Conservation (phyloP, 1,139 yeast species). For the Nakaseomyces bracarensis region DNA sequence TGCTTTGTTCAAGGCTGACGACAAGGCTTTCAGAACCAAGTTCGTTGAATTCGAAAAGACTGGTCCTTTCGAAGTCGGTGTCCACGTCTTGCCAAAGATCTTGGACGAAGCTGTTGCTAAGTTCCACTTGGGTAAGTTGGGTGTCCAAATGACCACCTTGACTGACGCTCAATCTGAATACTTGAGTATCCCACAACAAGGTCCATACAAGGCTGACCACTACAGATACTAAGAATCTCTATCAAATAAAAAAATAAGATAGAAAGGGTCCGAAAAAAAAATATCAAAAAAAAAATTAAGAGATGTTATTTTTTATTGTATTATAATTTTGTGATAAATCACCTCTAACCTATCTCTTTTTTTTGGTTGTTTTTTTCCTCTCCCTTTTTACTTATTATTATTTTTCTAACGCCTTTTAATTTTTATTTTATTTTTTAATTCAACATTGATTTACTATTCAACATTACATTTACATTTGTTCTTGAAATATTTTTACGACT, state of each 20-base stretch:
- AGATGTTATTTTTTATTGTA: no score
- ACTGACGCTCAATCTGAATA: slow-evolving; percentile 83
- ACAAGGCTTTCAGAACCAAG: slow-evolving; percentile 68
- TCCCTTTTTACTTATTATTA: not conserved
- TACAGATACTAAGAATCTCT: slow-evolving; percentile 76
- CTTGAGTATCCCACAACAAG: slow-evolving; percentile 86
- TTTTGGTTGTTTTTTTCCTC: not conserved
- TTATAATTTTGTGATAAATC: not conserved
- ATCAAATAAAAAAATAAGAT: no score
- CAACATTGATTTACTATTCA: not conserved
- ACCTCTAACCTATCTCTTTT: not conserved
- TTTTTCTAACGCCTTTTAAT: not conserved
- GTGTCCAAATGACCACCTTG: slow-evolving; percentile 79
- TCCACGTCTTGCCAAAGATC: slow-evolving; percentile 95
- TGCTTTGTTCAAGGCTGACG: slow-evolving; percentile 89
- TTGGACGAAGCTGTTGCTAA: slow-evolving; percentile 99
- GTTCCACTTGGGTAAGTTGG: slow-evolving; percentile 92
- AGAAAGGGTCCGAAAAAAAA: no score
- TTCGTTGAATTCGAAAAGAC: slow-evolving; percentile 89
- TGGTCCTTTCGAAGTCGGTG: slow-evolving; percentile 87
- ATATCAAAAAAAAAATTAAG: not conserved
- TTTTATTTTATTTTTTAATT: not conserved
- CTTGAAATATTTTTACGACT: not conserved
- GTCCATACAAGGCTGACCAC: slow-evolving; percentile 98
- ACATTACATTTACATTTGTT: not conserved